phyloP scores from a whole-genome alignment of 805 yeast genomes.

The Kodamaea kaohsiungensis region DNA sequence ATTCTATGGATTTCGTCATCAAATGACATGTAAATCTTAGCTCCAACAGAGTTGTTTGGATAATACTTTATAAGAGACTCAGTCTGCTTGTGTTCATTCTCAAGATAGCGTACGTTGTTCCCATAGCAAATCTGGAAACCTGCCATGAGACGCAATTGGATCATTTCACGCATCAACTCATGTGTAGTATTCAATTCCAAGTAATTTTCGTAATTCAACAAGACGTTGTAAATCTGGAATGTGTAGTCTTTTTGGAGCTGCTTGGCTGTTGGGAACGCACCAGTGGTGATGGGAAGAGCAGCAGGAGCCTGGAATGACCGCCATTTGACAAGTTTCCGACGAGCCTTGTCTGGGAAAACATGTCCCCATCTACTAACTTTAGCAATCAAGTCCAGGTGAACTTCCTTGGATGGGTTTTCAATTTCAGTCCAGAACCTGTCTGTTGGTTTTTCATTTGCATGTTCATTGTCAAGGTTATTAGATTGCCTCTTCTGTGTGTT shows the following conservation, averaged over 20 bases:
- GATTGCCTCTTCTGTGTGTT: conserved; percentile 5
- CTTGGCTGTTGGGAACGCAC: conserved; percentile 68
- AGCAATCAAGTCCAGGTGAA: conserved; percentile 53
- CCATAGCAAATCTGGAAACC: conserved; percentile 94
- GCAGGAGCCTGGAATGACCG: conserved; percentile 92
- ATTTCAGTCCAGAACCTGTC: conserved; percentile 36
- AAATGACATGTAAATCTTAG: conserved; percentile 71
- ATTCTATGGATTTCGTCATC: conserved; percentile 87
- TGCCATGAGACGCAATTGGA: conserved; percentile 72
- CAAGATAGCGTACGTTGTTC: conserved; percentile 62
- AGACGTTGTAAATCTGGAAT: conserved; percentile 80
- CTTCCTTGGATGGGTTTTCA: conserved; percentile 72
- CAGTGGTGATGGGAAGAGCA: conserved; percentile 79
- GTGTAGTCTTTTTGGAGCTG: conserved; percentile 75
- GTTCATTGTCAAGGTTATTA: background rate
- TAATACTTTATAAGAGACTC: conserved; percentile 58
- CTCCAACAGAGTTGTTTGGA: conserved; percentile 50
- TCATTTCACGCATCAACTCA: conserved; percentile 81
- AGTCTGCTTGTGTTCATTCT: conserved; percentile 55
- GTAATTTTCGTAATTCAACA: conserved; percentile 60
- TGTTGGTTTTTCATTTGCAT: conserved; percentile 3
- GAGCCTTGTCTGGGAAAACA: conserved; percentile 75
- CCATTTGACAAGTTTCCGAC: conserved; percentile 81
- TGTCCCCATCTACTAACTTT: conserved; percentile 89
- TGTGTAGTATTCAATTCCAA: conserved; percentile 50